phyloP scores from a whole-genome alignment of 768 basidiomycete genomes.

The Cystofilobasidium macerans region DNA sequence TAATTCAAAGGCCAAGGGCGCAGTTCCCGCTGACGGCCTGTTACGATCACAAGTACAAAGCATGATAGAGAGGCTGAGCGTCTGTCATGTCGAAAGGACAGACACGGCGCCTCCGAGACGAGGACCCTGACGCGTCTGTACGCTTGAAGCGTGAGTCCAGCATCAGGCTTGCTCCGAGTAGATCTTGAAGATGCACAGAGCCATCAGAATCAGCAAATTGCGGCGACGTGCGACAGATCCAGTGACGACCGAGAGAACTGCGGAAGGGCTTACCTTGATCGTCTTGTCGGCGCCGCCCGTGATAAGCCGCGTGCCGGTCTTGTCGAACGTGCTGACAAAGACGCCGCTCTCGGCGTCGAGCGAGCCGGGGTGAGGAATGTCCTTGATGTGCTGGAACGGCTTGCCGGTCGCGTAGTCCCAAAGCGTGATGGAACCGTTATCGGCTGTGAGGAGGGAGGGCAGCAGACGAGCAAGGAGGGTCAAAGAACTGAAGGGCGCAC shows the following conservation, averaged over 20 bases:
- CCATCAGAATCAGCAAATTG: too few relatives aligned
- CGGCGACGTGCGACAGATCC: too few relatives aligned
- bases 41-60: too few relatives aligned
- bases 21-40: too few relatives aligned
- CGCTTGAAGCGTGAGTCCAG: neutral
- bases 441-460: constrained; percentile 46
- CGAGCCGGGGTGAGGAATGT: constrained; percentile 92
- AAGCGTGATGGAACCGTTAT: constrained; percentile 79
- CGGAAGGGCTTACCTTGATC: constrained; percentile 59
- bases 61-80: too few relatives aligned
- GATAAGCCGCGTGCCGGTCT: constrained; percentile 75
- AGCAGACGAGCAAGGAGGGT: neutral
- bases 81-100: too few relatives aligned
- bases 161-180: constrained; percentile 16
- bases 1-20: too few relatives aligned
- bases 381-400: constrained; percentile 87
- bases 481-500: neutral
- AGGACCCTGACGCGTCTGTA: too few relatives aligned
- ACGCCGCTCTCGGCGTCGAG: constrained; percentile 76
- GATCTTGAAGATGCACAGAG: neutral
- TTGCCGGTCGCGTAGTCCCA: constrained; percentile 95
- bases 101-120: neutral
- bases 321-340: constrained; percentile 69
- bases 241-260: constrained; percentile 28
- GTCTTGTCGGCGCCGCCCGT: constrained; percentile 98